A percentile compares a stretch with the other conserved stretches of the same genome.
These are phyloP conservation scores for Talaromyces rugulosus DNA, from an alignment of 2,329 filamentous ascomycete genomes.

Conservation along the genomic window DNA sequence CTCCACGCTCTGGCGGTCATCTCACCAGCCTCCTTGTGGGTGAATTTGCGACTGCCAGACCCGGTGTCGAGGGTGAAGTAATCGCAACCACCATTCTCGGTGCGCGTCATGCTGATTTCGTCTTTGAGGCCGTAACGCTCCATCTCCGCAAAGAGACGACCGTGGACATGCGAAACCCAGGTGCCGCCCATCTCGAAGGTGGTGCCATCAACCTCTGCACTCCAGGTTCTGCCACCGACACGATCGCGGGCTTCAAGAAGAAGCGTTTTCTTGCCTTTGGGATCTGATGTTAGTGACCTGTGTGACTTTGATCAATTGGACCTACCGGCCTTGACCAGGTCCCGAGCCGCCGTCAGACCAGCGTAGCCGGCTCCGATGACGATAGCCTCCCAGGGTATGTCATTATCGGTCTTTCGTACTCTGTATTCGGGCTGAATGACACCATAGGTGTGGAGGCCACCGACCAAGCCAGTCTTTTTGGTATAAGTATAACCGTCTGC, in stretches of 20 bases:
- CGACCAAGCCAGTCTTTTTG: constrained; percentile 11
- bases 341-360: constrained; percentile 27
- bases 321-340: constrained; percentile 20
- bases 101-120: constrained; percentile 25
- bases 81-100: constrained; percentile 11
- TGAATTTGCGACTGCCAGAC: neutral
- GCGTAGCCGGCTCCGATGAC: constrained; percentile 30
- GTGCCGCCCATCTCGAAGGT: constrained; percentile 47
- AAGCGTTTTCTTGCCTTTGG: constrained; percentile 33
- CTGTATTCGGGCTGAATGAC: constrained; percentile 13
- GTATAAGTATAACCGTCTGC: constrained; percentile 11
- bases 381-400: constrained; percentile 18
- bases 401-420: neutral
- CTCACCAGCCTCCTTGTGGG: constrained; percentile 2
- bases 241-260: constrained; percentile 47
- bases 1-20: constrained; percentile 1
- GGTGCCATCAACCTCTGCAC: constrained; percentile 36
- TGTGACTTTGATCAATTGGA: neutral
- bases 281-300: neutral
- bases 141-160: constrained; percentile 41
- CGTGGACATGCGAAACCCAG: constrained; percentile 43
- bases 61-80: constrained; percentile 16
- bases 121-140: constrained; percentile 40
- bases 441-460: constrained; percentile 11
- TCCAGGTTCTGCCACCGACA: constrained; percentile 45